Base-by-base conservation (phyloP, 371 early-diverging fungal species). In the Aphelidium insulamus region DNA sequence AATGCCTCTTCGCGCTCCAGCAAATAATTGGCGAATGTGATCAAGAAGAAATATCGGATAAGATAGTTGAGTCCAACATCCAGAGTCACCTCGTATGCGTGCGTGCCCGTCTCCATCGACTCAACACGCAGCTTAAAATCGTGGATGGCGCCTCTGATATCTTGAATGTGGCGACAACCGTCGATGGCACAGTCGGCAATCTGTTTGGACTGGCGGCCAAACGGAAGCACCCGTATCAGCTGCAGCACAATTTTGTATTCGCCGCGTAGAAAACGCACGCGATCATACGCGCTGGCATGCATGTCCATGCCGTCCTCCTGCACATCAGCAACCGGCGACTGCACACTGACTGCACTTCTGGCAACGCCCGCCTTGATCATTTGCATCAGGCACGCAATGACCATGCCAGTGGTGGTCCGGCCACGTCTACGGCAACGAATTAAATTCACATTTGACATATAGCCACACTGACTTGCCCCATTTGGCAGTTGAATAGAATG, bases 401-500 rank as follows among this genome's bases (percentile, higher is more conserved):
- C 57, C 62, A 71, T 72, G 5, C 72, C 77, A 5, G 75, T 74
- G 0, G 77, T 79, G 1, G 80, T 79, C 11, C 80, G 55, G 4
- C 80, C 80, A 19, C 77, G 75, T 5, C 68, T 63, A 45, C 19
- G 26, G 34, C 22, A 31, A 36, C 14, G n/a, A 43, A 10, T 15
- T 3, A 20, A 16, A n/a, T n/a, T n/a, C n/a, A n/a, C n/a, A n/a
- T 9, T 12, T 17, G 37, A n/a, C 14, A 27, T 20, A 34, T 24
- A 30, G 4, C 16, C 10, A 3, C 39, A 41, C 8, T 5, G 8
- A 10, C 30, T 33, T 44, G 62, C 62, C 79, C 79, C 79, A 78
- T 78, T 39, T 78, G 79, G 44, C 79, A 78, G 37, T 77, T 77
- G 47, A 73, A 78, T 26, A 78, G 38, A 8, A 64, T 51, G 37